Conservation (phyloP, 345 rosid species). For the Linum usitatissimum region DNA sequence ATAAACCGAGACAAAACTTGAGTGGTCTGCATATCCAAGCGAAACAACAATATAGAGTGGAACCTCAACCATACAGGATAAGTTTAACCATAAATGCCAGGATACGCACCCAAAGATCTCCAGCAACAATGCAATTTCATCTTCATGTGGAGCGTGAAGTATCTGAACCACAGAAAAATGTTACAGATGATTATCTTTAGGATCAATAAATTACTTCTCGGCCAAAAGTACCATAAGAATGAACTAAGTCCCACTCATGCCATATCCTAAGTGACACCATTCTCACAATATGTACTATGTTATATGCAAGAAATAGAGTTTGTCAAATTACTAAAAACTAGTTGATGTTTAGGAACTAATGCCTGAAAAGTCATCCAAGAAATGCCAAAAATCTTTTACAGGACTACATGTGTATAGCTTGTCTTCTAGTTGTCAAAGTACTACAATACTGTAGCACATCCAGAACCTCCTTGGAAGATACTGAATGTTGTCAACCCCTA, state of each 20-base stretch:
- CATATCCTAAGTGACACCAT: not conserved
- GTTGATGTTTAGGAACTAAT: not conserved
- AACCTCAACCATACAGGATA: constrained; percentile 4
- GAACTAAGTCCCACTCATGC: not conserved
- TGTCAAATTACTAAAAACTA: too few species aligned
- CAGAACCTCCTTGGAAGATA: too few species aligned
- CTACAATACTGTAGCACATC: too few species aligned
- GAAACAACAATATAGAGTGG: not conserved
- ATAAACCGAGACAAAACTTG: not conserved
- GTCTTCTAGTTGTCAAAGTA: not conserved
- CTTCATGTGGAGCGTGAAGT: constrained; percentile 87
- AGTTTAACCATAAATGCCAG: constrained; percentile 3
- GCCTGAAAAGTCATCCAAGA: not conserved
- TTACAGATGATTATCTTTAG: constrained; percentile 13
- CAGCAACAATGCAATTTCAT: constrained; percentile 76
- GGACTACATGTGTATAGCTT: constrained; percentile 5
- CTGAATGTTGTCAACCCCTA: too few species aligned
- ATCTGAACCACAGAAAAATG: constrained; percentile 48
- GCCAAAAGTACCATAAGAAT: constrained; percentile 2
- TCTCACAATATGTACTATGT: not conserved
- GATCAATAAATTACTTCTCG: constrained; percentile 4
- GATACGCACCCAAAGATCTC: constrained; percentile 72
- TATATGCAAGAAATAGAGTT: not conserved
- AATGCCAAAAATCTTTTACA: not conserved
- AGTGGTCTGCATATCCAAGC: not conserved